Base-by-base conservation (phyloP, 192 early-diverging fungal species). In the Linnemannia hyalina region DNA sequence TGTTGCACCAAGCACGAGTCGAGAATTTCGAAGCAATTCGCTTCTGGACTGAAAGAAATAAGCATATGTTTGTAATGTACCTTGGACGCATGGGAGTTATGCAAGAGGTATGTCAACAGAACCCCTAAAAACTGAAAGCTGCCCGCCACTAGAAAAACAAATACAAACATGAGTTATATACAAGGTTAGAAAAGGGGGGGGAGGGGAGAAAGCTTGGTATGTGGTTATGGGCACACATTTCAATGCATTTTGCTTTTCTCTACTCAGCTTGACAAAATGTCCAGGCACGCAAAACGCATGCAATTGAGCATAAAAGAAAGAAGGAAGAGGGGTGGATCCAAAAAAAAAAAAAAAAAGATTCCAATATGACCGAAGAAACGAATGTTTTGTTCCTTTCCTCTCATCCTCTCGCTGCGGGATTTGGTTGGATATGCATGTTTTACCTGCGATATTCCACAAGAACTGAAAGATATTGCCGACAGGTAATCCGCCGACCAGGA, bases 41-140 rank as follows among this genome's bases (percentile, higher is more conserved):
- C 2, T 52, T 52, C 49, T 52, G 49, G 20, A 52, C 49, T 20
- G 49, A 52, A 52, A 52, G 5, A 52, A 52, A 49, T 0, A 49
- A 49, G 8, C 1, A 52, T 18, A 15, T 57, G 20, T 8, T n/a
- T 57, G 35, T 41, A 23, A n/a, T 78, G 49, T 80, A 89, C 89
- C 89, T 91, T 95, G 40, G 96, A 96, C 10, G 96, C 96, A 87
- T 98, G 97, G 54, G 95, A 95, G 76, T 95, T 96, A 73, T 97
- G 96, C 74, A 98, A 82, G 72, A 98, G 84, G 74, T 95, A 95
- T 3, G 97, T 97, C 88, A 98, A 89, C 89, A 98, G 90, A 88
- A 96, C 97, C 8, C 97, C 94, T 60, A 95, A 89, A 68, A 96
- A 90, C 74, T 96, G 95, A 78, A 96, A 96, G 65, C 91, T 91